Base-by-base conservation (phyloP, 163 green algal genomes). In the Scenedesmus sp. region DNA sequence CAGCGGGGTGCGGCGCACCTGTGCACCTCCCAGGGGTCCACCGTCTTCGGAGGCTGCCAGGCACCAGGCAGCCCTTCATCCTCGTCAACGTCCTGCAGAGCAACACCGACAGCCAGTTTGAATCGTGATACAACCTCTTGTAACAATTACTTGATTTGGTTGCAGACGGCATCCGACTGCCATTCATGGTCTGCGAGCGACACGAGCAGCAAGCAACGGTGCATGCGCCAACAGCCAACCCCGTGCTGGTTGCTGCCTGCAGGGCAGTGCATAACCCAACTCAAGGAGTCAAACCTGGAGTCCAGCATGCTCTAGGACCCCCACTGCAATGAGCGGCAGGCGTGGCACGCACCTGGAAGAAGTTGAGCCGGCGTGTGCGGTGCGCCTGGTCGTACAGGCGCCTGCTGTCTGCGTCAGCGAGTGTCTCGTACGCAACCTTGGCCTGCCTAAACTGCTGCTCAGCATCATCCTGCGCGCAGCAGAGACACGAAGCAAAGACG, bases 341-440 rank as follows among this genome's bases (percentile, higher is more conserved):
- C 3, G 2, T 9, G 59, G 53, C 3, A 76, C 65, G 9, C 65
- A 76, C 65, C 53, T 44, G 33, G 70, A 93, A 93, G 82, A 93
- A 93, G 42, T 82, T 82, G 5, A 93, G 5, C 1, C 91, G 72
- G 40, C 91, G 80, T 33, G 81, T 49, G 26, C 72, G 26, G 61
- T 88, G 18, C 6, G 65, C 16, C 33, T 51, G n/a, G 49, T 93
- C 91, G 53, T 93, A 93, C 37, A 88, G 73, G 13, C 87, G 68
- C 43, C 91, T 80, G 18, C 61, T 56, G 22, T 59, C 70, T 18
- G 26, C 70, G 59, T 93, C 91, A 24, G 30, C 85, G 1, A 93
- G 87, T 9, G 83, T 90, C 81, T 93, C 91, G 22, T 93, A 93
- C 0, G 91, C 91, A 0, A 83, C 30, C 61, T 93, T 93, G 81